Conservation (phyloP, 805 yeast species). For the Phaffomyces antillensis region DNA sequence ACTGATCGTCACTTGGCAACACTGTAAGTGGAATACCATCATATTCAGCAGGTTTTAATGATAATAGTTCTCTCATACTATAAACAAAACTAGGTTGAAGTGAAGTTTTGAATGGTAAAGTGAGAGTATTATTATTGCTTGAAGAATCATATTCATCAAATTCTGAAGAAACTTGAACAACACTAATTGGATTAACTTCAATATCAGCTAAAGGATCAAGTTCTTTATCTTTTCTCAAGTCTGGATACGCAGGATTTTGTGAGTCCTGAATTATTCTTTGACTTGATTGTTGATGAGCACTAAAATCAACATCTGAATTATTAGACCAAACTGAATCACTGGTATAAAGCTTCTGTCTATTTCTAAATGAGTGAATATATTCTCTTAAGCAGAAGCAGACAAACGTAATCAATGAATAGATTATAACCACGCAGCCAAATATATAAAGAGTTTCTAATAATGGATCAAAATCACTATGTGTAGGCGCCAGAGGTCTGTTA, state of each 20-base stretch:
- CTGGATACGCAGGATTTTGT: slow-evolving; percentile 18
- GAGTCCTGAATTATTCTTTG: not conserved
- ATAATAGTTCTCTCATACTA: slow-evolving; percentile 11
- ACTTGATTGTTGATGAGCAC: slow-evolving; percentile 1
- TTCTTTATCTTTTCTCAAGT: not conserved
- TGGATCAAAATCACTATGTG: slow-evolving; percentile 14
- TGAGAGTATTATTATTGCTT: not conserved
- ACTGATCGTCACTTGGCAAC: not conserved
- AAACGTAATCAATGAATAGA: slow-evolving; percentile 13
- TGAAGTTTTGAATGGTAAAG: not conserved
- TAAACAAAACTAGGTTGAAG: slow-evolving; percentile 7
- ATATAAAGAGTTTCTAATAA: slow-evolving; percentile 20
- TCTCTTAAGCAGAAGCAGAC: slow-evolving; percentile 24
- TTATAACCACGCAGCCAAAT: slow-evolving; percentile 18
- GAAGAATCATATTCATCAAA: not conserved
- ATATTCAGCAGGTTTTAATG: slow-evolving; percentile 14
- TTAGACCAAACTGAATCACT: slow-evolving; percentile 19
- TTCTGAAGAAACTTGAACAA: slow-evolving; percentile 8
- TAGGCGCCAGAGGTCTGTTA: slow-evolving; percentile 6
- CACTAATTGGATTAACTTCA: slow-evolving; percentile 2
- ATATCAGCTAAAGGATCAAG: not conserved
- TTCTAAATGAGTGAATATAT: slow-evolving; percentile 17
- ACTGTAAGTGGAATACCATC: slow-evolving; percentile 10
- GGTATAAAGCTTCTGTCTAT: slow-evolving; percentile 11
- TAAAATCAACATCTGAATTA: slow-evolving; percentile 1